A percentile compares a stretch with the other conserved stretches of the same genome.
phyloP scores from a whole-genome alignment of 257 asterid genomes.

The Mitragyna speciosa region DNA sequence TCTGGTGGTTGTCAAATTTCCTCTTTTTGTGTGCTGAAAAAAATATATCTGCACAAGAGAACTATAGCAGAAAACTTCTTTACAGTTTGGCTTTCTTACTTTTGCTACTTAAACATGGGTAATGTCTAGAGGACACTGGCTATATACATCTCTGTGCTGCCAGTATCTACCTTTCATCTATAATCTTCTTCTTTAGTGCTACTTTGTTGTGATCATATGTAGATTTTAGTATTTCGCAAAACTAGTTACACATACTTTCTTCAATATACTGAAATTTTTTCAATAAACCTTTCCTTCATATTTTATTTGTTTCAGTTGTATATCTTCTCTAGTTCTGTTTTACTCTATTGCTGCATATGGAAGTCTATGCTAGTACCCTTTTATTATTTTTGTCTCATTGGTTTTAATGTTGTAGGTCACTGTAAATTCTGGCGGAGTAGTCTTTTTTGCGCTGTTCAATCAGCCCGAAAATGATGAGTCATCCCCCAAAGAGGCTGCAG shows the following conservation, averaged over 20 bases:
- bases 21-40: not conserved
- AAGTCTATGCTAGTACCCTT: slow-evolving; percentile 17
- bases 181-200: not conserved
- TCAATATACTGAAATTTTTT: not conserved
- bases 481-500: slow-evolving; percentile 80
- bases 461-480: slow-evolving; percentile 70
- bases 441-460: slow-evolving; percentile 85
- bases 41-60: not conserved
- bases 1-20: not conserved
- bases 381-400: slow-evolving; percentile 24
- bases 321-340: not conserved
- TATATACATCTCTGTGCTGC: not conserved
- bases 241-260: not conserved
- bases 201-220: not conserved
- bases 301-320: not conserved
- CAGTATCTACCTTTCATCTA: not conserved
- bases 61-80: not conserved
- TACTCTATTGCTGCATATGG: not conserved
- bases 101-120: not conserved
- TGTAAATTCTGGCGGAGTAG: slow-evolving; percentile 98
- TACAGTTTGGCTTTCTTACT: too few relatives aligned
- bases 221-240: not conserved
- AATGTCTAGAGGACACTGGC: slow-evolving; percentile 2
- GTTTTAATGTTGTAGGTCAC: slow-evolving; percentile 63
- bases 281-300: not conserved